Conservation (phyloP, 148 eudicot species). For the Camellia sinensis region DNA sequence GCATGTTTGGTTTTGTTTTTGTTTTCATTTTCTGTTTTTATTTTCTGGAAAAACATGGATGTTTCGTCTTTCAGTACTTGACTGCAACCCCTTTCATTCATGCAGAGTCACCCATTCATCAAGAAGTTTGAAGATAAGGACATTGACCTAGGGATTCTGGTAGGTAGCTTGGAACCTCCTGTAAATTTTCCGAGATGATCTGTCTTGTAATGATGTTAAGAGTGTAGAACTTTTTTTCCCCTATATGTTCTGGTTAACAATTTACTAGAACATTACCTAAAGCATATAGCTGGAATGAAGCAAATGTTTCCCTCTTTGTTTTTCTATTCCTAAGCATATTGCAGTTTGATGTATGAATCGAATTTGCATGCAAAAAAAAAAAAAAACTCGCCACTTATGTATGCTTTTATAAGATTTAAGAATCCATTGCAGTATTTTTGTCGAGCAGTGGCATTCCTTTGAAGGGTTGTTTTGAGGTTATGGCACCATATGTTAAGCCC, state of each 20-base stretch:
- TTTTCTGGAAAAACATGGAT: no score
- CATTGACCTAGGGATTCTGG: conserved; percentile 75
- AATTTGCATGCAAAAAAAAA: no score
- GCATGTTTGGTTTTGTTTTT: no score
- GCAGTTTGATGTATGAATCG: background rate
- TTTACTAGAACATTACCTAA: conserved; percentile 1
- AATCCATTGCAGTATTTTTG: no score
- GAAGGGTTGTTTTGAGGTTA: no score
- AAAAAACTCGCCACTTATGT: no score
- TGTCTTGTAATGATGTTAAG: conserved; percentile 17
- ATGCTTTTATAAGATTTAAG: no score
- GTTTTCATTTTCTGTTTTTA: no score
- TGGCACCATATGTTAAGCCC: no score
- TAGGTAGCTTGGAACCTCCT: conserved; percentile 80
- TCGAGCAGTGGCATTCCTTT: no score
- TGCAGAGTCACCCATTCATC: conserved; percentile 88
- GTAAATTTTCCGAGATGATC: conserved; percentile 69
- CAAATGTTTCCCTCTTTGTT: background rate
- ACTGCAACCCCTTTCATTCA: conserved; percentile 6
- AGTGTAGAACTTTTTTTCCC: conserved; percentile 16
- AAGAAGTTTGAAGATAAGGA: conserved; percentile 95
- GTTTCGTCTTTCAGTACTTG: background rate
- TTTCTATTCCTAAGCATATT: background rate
- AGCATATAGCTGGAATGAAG: conserved; percentile 2
- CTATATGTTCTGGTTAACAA: background rate